Conservation (phyloP, 108 stramenopile species). For the Mayamaea pseudoterrestris region DNA sequence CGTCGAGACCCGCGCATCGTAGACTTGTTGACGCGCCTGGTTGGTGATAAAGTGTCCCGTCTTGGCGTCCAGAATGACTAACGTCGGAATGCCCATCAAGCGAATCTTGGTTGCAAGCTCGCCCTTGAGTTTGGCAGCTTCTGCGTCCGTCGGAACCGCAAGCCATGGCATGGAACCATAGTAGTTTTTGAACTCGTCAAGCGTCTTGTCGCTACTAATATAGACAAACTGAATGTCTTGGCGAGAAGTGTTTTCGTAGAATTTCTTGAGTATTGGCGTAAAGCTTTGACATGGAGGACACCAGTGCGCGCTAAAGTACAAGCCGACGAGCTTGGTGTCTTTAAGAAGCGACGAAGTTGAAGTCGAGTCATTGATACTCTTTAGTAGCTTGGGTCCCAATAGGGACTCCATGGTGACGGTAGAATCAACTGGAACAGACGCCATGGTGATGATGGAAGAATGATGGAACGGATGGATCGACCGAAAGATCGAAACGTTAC, state of each 20-base stretch:
- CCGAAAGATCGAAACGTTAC: too few relatives aligned
- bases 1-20: slow-evolving; percentile 6
- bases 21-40: slow-evolving; percentile 37
- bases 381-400: neutral
- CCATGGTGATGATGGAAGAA: too few relatives aligned
- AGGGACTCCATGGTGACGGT: too few relatives aligned
- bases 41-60: slow-evolving; percentile 48
- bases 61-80: slow-evolving; percentile 56
- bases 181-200: slow-evolving; percentile 41
- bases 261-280: slow-evolving; percentile 46
- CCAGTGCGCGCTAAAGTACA: slow-evolving; percentile 21
- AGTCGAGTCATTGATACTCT: neutral
- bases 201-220: slow-evolving; percentile 45
- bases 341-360: too few relatives aligned
- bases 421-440: too few relatives aligned
- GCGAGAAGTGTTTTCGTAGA: slow-evolving; percentile 33
- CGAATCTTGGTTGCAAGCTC: slow-evolving; percentile 39
- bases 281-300: slow-evolving; percentile 55
- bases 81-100: slow-evolving; percentile 52
- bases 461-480: too few relatives aligned
- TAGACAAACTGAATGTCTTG: slow-evolving; percentile 28
- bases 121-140: slow-evolving; percentile 29
- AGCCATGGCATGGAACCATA: slow-evolving; percentile 60
- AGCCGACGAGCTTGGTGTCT: slow-evolving; percentile 35
- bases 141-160: slow-evolving; percentile 24